Evolutionary conservation across 352 stramenopile species (phyloP).

Genomic region (Pythium volutum): DNA sequence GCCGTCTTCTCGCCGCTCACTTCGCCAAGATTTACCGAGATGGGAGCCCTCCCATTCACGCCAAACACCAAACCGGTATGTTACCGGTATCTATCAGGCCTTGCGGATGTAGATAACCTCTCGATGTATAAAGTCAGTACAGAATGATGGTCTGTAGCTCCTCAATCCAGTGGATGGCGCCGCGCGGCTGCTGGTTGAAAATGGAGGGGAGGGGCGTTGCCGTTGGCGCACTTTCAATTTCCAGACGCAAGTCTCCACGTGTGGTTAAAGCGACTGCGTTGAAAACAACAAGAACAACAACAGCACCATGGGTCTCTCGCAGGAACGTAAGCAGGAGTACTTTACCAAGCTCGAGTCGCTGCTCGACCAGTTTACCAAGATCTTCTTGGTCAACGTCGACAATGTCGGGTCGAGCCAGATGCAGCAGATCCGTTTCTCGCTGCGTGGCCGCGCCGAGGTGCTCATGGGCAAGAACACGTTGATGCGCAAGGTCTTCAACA

Average conservation of each 20-base stretch:
- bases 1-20: neutral
- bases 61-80: conserved; percentile 6
- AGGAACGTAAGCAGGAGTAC: conserved; percentile 98
- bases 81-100: conserved; percentile 17
- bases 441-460: conserved; percentile 94
- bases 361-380: conserved; percentile 96
- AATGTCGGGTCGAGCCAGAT: conserved; percentile 99
- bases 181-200: neutral
- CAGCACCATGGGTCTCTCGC: conserved; percentile 91
- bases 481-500: conserved; percentile 98
- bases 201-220: neutral
- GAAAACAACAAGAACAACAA: conserved; percentile 25
- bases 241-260: conserved; percentile 82
- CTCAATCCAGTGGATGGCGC: conserved; percentile 21
- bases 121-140: conserved; percentile 1
- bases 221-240: conserved; percentile 26
- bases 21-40: conserved; percentile 1
- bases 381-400: conserved; percentile 98
- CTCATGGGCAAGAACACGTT: conserved; percentile 99
- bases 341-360: conserved; percentile 95
- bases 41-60: too few relatives aligned
- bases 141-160: conserved; percentile 18
- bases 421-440: conserved; percentile 95
- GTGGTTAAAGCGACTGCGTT: conserved; percentile 89
- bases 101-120: conserved; percentile 22